Conservation (phyloP, 1,284 basidiomycete species). For the Pseudozyma tsukubaensis region DNA sequence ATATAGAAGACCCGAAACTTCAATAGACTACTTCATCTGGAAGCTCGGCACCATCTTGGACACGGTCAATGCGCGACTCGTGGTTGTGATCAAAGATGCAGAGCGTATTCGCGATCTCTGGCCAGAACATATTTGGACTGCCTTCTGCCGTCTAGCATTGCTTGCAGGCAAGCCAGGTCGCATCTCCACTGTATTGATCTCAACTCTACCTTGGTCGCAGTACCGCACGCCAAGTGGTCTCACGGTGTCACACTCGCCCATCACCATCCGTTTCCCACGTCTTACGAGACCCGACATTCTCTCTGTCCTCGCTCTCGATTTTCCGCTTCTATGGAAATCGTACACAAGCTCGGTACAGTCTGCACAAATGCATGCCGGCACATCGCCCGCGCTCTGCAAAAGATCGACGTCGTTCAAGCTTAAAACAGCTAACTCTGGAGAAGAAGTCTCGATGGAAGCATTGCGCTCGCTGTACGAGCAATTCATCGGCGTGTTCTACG, state of each 20-base stretch:
- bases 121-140: slow-evolving; percentile 61
- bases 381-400: slow-evolving; percentile 23
- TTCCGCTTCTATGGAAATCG: slow-evolving; percentile 26
- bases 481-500: slow-evolving; percentile 57
- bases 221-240: slow-evolving; percentile 49
- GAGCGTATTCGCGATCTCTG: slow-evolving; percentile 62
- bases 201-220: slow-evolving; percentile 51
- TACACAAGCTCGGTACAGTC: slow-evolving; percentile 30
- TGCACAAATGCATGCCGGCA: slow-evolving; percentile 40
- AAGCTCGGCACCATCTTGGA: slow-evolving; percentile 21
- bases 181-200: slow-evolving; percentile 48
- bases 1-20: slow-evolving; percentile 34
- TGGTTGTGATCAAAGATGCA: slow-evolving; percentile 56
- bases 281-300: slow-evolving; percentile 49
- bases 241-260: slow-evolving; percentile 49
- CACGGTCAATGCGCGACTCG: slow-evolving; percentile 15
- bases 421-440: slow-evolving; percentile 12
- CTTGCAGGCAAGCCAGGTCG: slow-evolving; percentile 37
- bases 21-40: slow-evolving; percentile 45
- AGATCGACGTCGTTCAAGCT: slow-evolving; percentile 16
- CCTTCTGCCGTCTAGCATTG: slow-evolving; percentile 49
- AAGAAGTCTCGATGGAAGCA: slow-evolving; percentile 12
- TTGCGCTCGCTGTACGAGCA: slow-evolving; percentile 37
- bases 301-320: slow-evolving; percentile 44
- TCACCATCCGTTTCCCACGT: slow-evolving; percentile 49